Evolutionary conservation across 768 basidiomycete genomes (phyloP).

Genomic region (Leccinum rimulosum): DNA sequence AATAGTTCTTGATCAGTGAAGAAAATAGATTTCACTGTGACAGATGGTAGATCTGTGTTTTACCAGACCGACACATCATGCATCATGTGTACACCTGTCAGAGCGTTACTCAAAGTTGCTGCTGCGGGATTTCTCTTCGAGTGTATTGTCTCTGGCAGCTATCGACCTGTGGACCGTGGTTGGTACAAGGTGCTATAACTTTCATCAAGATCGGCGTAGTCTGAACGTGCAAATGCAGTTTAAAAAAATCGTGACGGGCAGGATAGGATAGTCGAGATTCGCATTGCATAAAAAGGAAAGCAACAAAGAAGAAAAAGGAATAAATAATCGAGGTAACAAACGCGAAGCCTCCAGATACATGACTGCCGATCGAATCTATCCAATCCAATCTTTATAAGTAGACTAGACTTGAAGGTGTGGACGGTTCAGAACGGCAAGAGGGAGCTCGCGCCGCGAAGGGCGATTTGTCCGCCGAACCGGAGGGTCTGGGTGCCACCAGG

Average conservation of each 20-base stretch:
- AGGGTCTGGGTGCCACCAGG: slow-evolving; percentile 85
- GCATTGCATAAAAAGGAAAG: neutral
- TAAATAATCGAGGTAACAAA: neutral
- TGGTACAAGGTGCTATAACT: no score
- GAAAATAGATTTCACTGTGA: neutral
- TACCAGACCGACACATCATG: no score
- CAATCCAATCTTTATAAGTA: neutral
- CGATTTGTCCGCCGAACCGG: slow-evolving; percentile 75
- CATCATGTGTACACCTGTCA: neutral
- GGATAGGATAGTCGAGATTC: no score
- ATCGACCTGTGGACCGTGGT: no score
- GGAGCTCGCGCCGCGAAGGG: slow-evolving; percentile 79
- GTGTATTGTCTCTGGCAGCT: no score
- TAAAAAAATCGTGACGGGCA: no score
- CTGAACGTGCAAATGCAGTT: no score
- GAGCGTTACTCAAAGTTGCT: no score
- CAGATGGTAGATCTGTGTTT: slow-evolving; percentile 7
- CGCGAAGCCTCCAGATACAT: neutral
- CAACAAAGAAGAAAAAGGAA: neutral
- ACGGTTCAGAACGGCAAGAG: slow-evolving; percentile 66
- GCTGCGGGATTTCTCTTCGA: no score
- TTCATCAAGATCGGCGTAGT: no score
- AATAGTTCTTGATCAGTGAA: neutral
- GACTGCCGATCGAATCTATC: neutral
- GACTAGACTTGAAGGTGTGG: neutral